These are phyloP conservation scores for Yamadazyma spencermartinsiae DNA, from an alignment of 1,139 yeast species.

Conservation along the genomic window DNA sequence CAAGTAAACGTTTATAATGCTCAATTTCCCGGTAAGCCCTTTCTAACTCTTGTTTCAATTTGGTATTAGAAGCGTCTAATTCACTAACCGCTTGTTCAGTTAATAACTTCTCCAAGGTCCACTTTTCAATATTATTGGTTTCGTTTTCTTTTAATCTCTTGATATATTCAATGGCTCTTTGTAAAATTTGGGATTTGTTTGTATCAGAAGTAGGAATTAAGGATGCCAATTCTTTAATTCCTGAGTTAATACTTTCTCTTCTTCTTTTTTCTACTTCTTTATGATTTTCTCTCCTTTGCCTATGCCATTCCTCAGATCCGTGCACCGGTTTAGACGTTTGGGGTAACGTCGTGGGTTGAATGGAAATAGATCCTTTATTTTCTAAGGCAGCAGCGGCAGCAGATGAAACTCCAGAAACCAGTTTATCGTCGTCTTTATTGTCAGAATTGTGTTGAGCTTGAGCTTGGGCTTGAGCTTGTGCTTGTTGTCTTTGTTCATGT, in stretches of 20 bases:
- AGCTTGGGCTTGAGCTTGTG: constrained; percentile 16
- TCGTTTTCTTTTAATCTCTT: constrained; percentile 86
- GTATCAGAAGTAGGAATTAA: constrained; percentile 87
- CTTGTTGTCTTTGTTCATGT: constrained; percentile 20
- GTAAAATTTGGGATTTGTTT: constrained; percentile 87
- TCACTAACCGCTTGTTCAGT: constrained; percentile 84
- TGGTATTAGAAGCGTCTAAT: constrained; percentile 28
- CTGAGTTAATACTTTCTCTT: constrained; percentile 87
- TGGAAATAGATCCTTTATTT: constrained; percentile 12
- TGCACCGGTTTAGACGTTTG: constrained; percentile 50
- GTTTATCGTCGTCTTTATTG: neutral
- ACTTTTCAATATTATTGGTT: constrained; percentile 83
- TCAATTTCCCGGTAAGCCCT: constrained; percentile 94
- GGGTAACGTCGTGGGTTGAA: constrained; percentile 38
- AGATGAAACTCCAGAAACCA: constrained; percentile 3
- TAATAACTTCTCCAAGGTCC: constrained; percentile 88
- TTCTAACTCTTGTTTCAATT: constrained; percentile 42
- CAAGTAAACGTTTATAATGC: constrained; percentile 61
- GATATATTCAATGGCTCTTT: constrained; percentile 86
- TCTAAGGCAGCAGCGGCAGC: constrained; percentile 14
- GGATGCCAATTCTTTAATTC: constrained; percentile 80
- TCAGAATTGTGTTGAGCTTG: too few relatives aligned
- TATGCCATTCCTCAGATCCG: constrained; percentile 87
- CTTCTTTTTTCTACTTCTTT: constrained; percentile 97
- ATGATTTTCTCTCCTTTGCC: constrained; percentile 83